Evolutionary conservation across 108 stramenopile species (phyloP).

Genomic region (Schizochytrium sp.): DNA sequence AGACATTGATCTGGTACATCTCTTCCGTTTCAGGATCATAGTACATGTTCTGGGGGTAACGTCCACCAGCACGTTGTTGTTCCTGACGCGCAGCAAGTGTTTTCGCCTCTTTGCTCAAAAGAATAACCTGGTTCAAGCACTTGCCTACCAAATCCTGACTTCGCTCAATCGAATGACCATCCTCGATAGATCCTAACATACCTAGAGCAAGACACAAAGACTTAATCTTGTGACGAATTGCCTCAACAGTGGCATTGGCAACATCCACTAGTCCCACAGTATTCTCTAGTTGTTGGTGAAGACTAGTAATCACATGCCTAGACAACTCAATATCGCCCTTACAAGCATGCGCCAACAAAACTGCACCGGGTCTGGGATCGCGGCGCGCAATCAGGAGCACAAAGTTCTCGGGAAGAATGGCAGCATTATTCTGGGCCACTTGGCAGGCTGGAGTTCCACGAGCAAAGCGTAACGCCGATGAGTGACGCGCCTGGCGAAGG

Average conservation of each 20-base stretch:
- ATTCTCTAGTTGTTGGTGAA: background rate
- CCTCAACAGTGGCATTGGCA: background rate
- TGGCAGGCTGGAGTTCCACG: constrained; percentile 6
- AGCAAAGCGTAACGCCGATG: constrained; percentile 28
- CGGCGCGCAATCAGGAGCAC: background rate
- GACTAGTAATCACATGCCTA: background rate
- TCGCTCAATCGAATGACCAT: constrained; percentile 1
- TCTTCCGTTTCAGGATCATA: constrained; percentile 34
- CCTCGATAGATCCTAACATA: constrained; percentile 47
- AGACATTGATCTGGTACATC: constrained; percentile 37
- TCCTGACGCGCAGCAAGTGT: background rate
- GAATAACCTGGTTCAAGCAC: background rate
- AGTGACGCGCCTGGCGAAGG: background rate
- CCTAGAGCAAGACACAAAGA: background rate
- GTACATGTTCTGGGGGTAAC: constrained; percentile 25
- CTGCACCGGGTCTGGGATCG: constrained; percentile 31
- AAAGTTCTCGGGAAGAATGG: background rate
- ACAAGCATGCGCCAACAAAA: background rate
- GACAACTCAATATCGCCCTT: constrained; percentile 40
- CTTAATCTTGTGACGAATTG: constrained; percentile 13
- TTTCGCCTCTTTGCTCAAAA: background rate
- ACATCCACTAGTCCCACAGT: background rate
- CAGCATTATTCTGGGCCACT: background rate
- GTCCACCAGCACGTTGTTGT: background rate
- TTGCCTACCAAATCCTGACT: background rate